Evolutionary conservation across 2,329 filamentous ascomycete species (phyloP).

Genomic region (Fonsecaea multimorphosa): DNA sequence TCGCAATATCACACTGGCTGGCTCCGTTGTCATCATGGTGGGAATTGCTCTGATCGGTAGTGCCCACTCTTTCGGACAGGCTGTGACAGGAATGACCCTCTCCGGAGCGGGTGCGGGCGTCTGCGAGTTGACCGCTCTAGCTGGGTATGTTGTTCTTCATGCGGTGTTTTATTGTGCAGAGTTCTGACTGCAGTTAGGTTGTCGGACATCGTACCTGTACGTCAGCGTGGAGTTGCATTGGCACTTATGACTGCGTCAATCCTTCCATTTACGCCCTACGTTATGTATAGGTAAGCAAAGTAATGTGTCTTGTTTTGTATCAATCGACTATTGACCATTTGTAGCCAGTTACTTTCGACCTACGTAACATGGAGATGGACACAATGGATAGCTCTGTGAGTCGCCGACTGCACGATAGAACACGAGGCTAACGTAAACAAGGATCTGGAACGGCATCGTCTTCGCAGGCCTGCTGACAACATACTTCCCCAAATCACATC

Average conservation of each 20-base stretch:
- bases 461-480: constrained; percentile 8
- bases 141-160: constrained; percentile 17
- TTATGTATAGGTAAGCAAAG: constrained; percentile 16
- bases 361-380: constrained; percentile 25
- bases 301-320: neutral
- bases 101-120: constrained; percentile 24
- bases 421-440: neutral
- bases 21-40: constrained; percentile 22
- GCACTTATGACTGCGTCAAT: constrained; percentile 25
- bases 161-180: neutral
- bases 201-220: constrained; percentile 31
- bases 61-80: constrained; percentile 16
- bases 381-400: constrained; percentile 21
- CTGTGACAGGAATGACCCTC: constrained; percentile 16
- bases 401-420: neutral
- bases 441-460: constrained; percentile 20
- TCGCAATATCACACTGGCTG: constrained; percentile 24
- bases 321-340: neutral
- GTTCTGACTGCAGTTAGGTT: constrained; percentile 8
- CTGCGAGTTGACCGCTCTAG: constrained; percentile 31
- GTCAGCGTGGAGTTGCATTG: constrained; percentile 22
- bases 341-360: constrained; percentile 7
- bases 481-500: constrained; percentile 27
- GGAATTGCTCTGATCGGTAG: constrained; percentile 19
- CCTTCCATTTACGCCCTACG: constrained; percentile 28